Evolutionary conservation across 2,329 filamentous ascomycete species (phyloP).

Genomic region (Coleophoma eucalyptorum): DNA sequence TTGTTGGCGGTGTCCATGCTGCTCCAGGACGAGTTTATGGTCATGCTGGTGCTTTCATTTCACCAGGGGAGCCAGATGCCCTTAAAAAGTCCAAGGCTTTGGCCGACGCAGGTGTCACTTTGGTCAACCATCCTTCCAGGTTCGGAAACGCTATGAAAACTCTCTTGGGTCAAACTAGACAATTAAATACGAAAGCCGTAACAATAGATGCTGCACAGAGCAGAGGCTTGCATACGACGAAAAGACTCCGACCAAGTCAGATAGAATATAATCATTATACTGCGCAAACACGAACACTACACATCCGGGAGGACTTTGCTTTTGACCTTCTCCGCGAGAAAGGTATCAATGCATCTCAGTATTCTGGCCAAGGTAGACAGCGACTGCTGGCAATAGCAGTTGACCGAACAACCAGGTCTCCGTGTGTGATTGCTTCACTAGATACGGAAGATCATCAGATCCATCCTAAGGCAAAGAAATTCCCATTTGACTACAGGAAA

Average conservation of each 20-base stretch:
- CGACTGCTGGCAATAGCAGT: slow-evolving; percentile 60
- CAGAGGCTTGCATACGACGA: slow-evolving; percentile 48
- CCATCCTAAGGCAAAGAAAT: slow-evolving; percentile 40
- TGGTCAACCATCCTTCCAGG: slow-evolving; percentile 73
- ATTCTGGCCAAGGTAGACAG: slow-evolving; percentile 31
- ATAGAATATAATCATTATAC: background rate
- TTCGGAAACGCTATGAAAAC: slow-evolving; percentile 67
- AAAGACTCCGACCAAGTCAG: slow-evolving; percentile 11
- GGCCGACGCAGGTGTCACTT: slow-evolving; percentile 60
- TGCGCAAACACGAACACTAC: slow-evolving; percentile 45
- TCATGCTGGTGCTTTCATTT: slow-evolving; percentile 71
- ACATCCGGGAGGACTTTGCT: slow-evolving; percentile 49
- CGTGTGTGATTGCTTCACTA: slow-evolving; percentile 60
- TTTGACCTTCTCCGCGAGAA: slow-evolving; percentile 50
- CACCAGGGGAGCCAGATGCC: slow-evolving; percentile 61
- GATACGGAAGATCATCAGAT: slow-evolving; percentile 32
- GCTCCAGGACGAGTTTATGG: slow-evolving; percentile 68
- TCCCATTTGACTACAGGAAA: slow-evolving; percentile 58
- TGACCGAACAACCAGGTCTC: slow-evolving; percentile 57
- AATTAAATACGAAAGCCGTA: slow-evolving; percentile 29
- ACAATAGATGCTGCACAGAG: slow-evolving; percentile 36
- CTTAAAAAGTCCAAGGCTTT: slow-evolving; percentile 64
- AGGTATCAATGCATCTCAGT: slow-evolving; percentile 38
- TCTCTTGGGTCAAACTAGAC: slow-evolving; percentile 42
- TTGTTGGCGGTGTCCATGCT: slow-evolving; percentile 66